A percentile compares a stretch with the other conserved stretches of the same genome.
Conservation (phyloP, 2,329 filamentous ascomycete genomes). For the Triangularia verruculosa region DNA sequence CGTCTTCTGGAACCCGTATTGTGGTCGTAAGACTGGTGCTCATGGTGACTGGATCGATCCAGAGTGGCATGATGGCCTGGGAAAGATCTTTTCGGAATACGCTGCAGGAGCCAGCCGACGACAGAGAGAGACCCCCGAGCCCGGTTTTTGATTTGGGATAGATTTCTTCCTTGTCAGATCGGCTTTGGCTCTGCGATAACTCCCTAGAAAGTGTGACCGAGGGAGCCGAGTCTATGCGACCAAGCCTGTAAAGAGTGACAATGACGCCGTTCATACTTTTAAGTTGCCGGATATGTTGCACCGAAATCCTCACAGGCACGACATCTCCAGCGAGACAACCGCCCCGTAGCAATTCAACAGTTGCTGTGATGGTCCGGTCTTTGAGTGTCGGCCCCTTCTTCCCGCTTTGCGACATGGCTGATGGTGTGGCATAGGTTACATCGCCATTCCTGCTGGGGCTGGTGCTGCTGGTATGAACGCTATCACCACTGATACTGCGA, state of each 20-base stretch:
- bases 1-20: conserved; percentile 82
- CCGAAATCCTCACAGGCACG: conserved; percentile 73
- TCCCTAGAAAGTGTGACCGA: conserved; percentile 47
- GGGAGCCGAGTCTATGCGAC: conserved; percentile 77
- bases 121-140: conserved; percentile 79
- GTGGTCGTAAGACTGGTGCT: conserved; percentile 77
- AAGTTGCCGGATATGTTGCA: conserved; percentile 85
- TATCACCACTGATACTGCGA: conserved; percentile 69
- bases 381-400: conserved; percentile 47
- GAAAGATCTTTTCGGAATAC: conserved; percentile 94
- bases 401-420: conserved; percentile 34
- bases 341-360: conserved; percentile 75
- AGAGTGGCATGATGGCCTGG: conserved; percentile 82
- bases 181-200: conserved; percentile 61
- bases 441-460: conserved; percentile 53
- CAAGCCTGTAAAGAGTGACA: conserved; percentile 86
- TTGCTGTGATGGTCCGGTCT: conserved; percentile 80
- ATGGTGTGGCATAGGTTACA: conserved; percentile 40
- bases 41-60: conserved; percentile 78
- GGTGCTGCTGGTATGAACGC: conserved; percentile 64
- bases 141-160: conserved; percentile 86
- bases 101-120: conserved; percentile 81
- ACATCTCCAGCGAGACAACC: conserved; percentile 84
- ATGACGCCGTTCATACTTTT: conserved; percentile 92
- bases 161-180: conserved; percentile 75